phyloP scores from a whole-genome alignment of 495 filamentous ascomycete genomes.

The Xylaria bambusicola region DNA sequence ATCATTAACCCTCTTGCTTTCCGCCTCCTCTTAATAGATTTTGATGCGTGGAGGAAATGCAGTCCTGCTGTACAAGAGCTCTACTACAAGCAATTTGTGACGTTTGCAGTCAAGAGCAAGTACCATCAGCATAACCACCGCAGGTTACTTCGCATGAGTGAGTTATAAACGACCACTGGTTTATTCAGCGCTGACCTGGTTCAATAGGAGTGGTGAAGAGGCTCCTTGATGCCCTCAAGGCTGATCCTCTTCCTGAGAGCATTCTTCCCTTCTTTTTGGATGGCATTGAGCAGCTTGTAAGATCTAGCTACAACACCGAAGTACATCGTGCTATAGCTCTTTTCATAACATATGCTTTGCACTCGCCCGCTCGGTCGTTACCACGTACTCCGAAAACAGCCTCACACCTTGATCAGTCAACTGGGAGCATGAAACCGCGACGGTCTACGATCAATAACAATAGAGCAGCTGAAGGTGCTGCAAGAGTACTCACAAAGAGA shows the following conservation, averaged over 20 bases:
- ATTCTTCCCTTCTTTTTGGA: constrained; percentile 72
- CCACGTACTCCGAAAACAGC: constrained; percentile 55
- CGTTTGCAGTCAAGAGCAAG: constrained; percentile 81
- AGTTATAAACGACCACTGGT: constrained; percentile 40
- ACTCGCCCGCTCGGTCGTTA: constrained; percentile 58
- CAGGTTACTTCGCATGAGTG: constrained; percentile 85
- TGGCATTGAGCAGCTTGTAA: constrained; percentile 75
- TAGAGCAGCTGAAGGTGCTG: constrained; percentile 17
- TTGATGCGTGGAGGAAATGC: constrained; percentile 86
- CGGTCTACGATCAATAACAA: constrained; percentile 36
- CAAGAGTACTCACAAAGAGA: constrained; percentile 47
- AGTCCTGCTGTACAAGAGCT: constrained; percentile 72
- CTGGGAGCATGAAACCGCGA: constrained; percentile 27
- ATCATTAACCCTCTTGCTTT: constrained; percentile 96
- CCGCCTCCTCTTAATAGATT: constrained; percentile 85
- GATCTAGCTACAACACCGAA: constrained; percentile 76
- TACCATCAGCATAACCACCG: constrained; percentile 89
- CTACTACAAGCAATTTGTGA: constrained; percentile 89
- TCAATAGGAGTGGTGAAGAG: constrained; percentile 80
- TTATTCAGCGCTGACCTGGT: constrained; percentile 17
- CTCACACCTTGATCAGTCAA: constrained; percentile 33
- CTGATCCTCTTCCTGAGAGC: constrained; percentile 69
- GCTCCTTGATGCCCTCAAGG: constrained; percentile 85
- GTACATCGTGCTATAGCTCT: constrained; percentile 83
- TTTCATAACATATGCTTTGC: constrained; percentile 90